These are phyloP conservation scores for Hanseniaspora guilliermondii DNA, from an alignment of 805 yeast species.

Conservation along the genomic window DNA sequence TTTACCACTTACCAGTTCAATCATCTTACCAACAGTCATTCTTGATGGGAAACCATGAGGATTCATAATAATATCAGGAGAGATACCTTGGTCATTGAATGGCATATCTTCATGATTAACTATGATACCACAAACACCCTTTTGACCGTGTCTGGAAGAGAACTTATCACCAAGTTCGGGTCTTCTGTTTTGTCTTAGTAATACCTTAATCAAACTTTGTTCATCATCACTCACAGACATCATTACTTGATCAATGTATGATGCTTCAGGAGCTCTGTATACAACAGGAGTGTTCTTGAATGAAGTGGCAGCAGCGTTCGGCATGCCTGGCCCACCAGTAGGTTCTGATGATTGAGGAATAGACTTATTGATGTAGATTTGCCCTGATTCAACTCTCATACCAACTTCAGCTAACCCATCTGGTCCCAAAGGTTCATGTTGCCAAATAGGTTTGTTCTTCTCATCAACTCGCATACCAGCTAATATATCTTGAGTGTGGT, in stretches of 20 bases:
- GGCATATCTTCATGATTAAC: constrained; percentile 96
- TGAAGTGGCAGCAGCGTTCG: constrained; percentile 14
- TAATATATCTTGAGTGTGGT: constrained; percentile 82
- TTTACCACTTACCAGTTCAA: constrained; percentile 89
- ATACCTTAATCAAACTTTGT: constrained; percentile 83
- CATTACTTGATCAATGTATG: constrained; percentile 94
- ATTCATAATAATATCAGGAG: constrained; percentile 94
- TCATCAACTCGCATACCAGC: constrained; percentile 86
- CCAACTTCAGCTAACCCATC: constrained; percentile 98
- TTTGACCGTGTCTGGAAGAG: constrained; percentile 95
- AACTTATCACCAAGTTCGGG: constrained; percentile 97
- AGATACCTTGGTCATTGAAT: constrained; percentile 79
- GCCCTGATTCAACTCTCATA: constrained; percentile 77
- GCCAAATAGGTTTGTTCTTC: constrained; percentile 67
- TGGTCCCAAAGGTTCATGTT: constrained; percentile 76
- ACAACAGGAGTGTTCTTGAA: constrained; percentile 84
- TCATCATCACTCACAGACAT: constrained; percentile 92
- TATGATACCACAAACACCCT: constrained; percentile 98
- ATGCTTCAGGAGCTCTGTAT: constrained; percentile 90
- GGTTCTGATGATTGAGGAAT: constrained; percentile 41
- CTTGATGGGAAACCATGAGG: constrained; percentile 99
- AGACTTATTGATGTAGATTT: constrained; percentile 83
- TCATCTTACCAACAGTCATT: constrained; percentile 99
- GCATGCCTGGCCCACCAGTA: background rate
- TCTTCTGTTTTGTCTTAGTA: constrained; percentile 87